Conservation (phyloP, 2,329 filamentous ascomycete genomes). For the Pseudogymnoascus verrucosus region DNA sequence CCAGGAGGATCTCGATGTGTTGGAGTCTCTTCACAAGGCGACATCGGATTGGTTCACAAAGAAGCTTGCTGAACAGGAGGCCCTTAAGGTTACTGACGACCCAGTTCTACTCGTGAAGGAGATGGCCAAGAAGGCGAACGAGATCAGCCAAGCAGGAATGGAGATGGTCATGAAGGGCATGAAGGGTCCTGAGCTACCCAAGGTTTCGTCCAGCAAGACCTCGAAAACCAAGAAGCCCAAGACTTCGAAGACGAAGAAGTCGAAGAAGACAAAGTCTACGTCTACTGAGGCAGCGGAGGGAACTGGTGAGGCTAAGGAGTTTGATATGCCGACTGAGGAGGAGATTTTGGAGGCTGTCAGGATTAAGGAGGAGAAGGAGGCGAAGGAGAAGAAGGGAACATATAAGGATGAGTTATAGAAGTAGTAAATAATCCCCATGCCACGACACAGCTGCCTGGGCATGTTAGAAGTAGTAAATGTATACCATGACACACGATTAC, state of each 20-base stretch:
- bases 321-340: slow-evolving; percentile 38
- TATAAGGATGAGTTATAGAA: slow-evolving; percentile 6
- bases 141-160: slow-evolving; percentile 62
- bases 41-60: slow-evolving; percentile 68
- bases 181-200: slow-evolving; percentile 35
- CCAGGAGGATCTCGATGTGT: slow-evolving; percentile 58
- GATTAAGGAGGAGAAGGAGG: slow-evolving; percentile 22
- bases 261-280: slow-evolving; percentile 26
- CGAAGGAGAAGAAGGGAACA: not conserved
- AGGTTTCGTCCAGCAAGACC: slow-evolving; percentile 37
- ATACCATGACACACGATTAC: not conserved
- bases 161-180: slow-evolving; percentile 65
- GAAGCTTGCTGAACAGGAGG: slow-evolving; percentile 62
- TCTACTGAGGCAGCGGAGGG: slow-evolving; percentile 27
- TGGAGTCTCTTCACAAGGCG: slow-evolving; percentile 55
- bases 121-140: slow-evolving; percentile 57
- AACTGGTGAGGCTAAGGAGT: slow-evolving; percentile 37
- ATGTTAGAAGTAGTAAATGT: slow-evolving; percentile 5
- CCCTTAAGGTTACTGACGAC: slow-evolving; percentile 61
- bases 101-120: slow-evolving; percentile 68
- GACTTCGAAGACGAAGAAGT: slow-evolving; percentile 30
- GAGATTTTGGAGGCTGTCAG: slow-evolving; percentile 49
- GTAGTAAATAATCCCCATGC: slow-evolving; percentile 2
- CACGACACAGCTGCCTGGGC: not conserved
- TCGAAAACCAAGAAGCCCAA: slow-evolving; percentile 33